A percentile compares a stretch with the other conserved stretches of the same genome.
Evolutionary conservation across 163 green algal species (phyloP).

Genomic region (Chlamydomonas reinhardtii): DNA sequence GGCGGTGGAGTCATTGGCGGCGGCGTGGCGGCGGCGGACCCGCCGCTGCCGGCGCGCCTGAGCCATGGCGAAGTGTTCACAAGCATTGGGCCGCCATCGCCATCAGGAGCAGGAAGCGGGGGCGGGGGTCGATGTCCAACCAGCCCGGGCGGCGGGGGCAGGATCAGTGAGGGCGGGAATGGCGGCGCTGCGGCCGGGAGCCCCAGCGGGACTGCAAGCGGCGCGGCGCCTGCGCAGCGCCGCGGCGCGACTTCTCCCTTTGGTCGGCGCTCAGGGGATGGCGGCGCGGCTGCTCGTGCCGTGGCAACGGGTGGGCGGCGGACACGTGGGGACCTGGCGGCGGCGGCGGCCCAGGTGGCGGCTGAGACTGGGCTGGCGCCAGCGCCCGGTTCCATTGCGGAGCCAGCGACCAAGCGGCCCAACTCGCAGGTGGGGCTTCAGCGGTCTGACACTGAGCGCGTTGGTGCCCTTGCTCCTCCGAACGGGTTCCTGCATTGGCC

Average conservation of each 20-base stretch:
- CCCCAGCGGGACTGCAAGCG: neutral
- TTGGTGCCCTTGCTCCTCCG: neutral
- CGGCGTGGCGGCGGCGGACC: no score
- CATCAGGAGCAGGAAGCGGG: neutral
- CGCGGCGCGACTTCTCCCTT: no score
- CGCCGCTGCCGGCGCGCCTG: neutral
- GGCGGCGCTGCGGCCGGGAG: neutral
- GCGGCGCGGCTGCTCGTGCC: neutral
- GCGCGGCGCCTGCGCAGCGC: no score
- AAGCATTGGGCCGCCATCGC: neutral
- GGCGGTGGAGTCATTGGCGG: no score
- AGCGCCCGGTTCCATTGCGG: conserved; percentile 30
- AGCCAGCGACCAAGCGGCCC: conserved; percentile 18
- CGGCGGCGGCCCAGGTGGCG: conserved; percentile 13
- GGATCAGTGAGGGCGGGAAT: neutral
- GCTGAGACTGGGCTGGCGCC: conserved; percentile 17
- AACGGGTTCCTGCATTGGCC: neutral
- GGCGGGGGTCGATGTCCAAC: neutral
- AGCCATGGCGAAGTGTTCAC: conserved; percentile 43
- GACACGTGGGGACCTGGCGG: conserved; percentile 32
- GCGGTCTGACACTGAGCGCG: no score
- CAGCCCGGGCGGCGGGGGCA: neutral
- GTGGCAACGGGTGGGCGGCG: neutral
- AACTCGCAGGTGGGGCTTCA: conserved; percentile 20
- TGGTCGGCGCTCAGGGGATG: neutral